phyloP scores from a whole-genome alignment of 2,329 filamentous ascomycete species.

The Conoideocrella luteorostrata region DNA sequence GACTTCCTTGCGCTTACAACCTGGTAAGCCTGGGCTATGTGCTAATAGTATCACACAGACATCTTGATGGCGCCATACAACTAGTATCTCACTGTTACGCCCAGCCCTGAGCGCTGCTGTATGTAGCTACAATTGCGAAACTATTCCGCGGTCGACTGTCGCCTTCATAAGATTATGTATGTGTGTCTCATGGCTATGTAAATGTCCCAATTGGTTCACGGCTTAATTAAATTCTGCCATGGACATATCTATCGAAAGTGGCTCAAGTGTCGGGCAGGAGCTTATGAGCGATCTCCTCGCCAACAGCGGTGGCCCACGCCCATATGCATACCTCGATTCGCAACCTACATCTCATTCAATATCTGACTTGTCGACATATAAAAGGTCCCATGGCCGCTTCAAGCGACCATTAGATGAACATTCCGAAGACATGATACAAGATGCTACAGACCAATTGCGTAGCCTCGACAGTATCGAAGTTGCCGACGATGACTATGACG shows the following conservation, averaged over 20 bases:
- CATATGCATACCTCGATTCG: conserved; percentile 11
- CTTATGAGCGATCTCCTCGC: neutral
- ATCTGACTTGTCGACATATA: neutral
- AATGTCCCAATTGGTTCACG: conserved; percentile 4
- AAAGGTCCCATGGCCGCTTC: neutral
- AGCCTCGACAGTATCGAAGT: conserved; percentile 14
- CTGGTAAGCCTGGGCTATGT: conserved; percentile 4
- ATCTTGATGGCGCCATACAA: neutral
- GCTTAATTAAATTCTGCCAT: conserved; percentile 5
- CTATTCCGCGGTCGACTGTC: conserved; percentile 6
- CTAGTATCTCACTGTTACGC: neutral
- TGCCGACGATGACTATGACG: conserved; percentile 19
- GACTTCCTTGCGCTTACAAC: conserved; percentile 12
- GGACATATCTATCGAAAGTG: conserved; percentile 5
- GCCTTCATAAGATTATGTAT: conserved; percentile 4
- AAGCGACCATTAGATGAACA: conserved; percentile 21
- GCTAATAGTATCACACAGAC: conserved; percentile 9
- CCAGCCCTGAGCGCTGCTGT: neutral
- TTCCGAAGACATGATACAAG: conserved; percentile 31
- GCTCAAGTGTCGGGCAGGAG: neutral
- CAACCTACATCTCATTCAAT: neutral
- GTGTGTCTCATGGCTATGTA: conserved; percentile 5
- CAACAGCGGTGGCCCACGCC: conserved; percentile 2
- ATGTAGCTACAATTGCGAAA: conserved; percentile 8
- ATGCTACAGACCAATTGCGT: neutral